A percentile compares a stretch with the other conserved stretches of the same genome.
These are phyloP conservation scores for Penicillium sp. DNA, from an alignment of 2,329 filamentous ascomycete species.

Conservation along the genomic window DNA sequence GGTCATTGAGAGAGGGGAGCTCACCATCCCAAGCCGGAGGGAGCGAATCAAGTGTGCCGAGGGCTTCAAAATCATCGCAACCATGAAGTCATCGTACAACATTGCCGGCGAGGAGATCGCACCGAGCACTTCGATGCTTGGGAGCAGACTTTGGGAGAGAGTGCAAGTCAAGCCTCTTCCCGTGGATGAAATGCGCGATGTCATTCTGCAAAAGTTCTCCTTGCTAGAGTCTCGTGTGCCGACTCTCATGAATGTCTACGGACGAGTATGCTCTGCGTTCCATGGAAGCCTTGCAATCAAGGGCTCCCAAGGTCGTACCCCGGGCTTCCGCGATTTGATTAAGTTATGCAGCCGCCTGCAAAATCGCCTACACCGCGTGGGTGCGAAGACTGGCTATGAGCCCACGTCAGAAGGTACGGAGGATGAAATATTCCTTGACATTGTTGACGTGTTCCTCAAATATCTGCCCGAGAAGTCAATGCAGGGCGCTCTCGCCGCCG, in stretches of 20 bases:
- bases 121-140: conserved; percentile 68
- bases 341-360: conserved; percentile 85
- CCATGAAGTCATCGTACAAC: conserved; percentile 68
- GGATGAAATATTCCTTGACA: conserved; percentile 89
- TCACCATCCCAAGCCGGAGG: conserved; percentile 83
- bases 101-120: conserved; percentile 68
- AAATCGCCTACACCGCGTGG: conserved; percentile 57
- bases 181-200: conserved; percentile 67
- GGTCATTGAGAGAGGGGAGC: conserved; percentile 85
- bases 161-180: conserved; percentile 67
- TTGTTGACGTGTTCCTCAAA: conserved; percentile 86
- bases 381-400: conserved; percentile 65
- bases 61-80: conserved; percentile 89
- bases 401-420: conserved; percentile 67
- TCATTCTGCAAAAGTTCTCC: conserved; percentile 70
- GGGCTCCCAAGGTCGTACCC: conserved; percentile 51
- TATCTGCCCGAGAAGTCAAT: conserved; percentile 67
- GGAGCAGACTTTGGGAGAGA: conserved; percentile 79
- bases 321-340: conserved; percentile 74
- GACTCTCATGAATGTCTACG: conserved; percentile 57
- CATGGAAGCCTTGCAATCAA: conserved; percentile 39
- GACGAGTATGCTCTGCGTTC: conserved; percentile 41
- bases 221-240: conserved; percentile 58
- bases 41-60: conserved; percentile 78
- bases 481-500: conserved; percentile 52